Evolutionary conservation across 106 monocot genomes (phyloP).

Genomic region (Alisma plantagoaquatica): DNA sequence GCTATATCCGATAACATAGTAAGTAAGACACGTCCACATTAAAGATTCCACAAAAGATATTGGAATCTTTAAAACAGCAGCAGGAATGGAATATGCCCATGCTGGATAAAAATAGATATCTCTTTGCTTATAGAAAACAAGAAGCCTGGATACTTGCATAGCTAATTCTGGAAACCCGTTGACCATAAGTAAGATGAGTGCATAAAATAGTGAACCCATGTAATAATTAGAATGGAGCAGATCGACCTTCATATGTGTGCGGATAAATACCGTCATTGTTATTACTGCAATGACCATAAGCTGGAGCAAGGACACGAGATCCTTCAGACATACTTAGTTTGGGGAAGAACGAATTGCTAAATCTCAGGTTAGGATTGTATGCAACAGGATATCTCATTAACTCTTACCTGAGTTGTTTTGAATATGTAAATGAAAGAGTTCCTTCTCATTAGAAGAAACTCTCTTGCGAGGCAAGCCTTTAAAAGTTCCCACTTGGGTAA

Average conservation of each 20-base stretch:
- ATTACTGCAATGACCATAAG: slow-evolving; percentile 36
- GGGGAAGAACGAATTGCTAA: no score
- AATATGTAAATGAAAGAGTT: slow-evolving; percentile 68
- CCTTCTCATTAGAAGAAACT: slow-evolving; percentile 73
- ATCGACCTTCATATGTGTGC: slow-evolving; percentile 41
- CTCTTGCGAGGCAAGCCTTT: slow-evolving; percentile 61
- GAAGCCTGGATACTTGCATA: slow-evolving; percentile 54
- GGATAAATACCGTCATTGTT: slow-evolving; percentile 48
- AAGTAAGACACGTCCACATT: slow-evolving; percentile 55
- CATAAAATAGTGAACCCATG: slow-evolving; percentile 51
- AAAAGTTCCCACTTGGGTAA: slow-evolving; percentile 66
- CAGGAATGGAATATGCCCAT: slow-evolving; percentile 75
- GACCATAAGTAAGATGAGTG: slow-evolving; percentile 35
- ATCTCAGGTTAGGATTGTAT: no score
- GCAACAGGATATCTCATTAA: no score
- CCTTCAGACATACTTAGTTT: no score
- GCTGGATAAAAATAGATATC: slow-evolving; percentile 83
- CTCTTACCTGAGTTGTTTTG: slow-evolving; percentile 68
- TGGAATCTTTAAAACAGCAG: slow-evolving; percentile 53
- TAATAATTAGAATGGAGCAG: slow-evolving; percentile 49
- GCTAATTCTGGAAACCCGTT: slow-evolving; percentile 66
- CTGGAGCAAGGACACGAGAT: slow-evolving; percentile 35
- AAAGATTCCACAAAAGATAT: slow-evolving; percentile 61
- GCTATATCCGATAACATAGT: slow-evolving; percentile 62
- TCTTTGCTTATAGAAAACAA: slow-evolving; percentile 77